Conservation (phyloP, 2,329 filamentous ascomycete species). For the Penicillium sp. region DNA sequence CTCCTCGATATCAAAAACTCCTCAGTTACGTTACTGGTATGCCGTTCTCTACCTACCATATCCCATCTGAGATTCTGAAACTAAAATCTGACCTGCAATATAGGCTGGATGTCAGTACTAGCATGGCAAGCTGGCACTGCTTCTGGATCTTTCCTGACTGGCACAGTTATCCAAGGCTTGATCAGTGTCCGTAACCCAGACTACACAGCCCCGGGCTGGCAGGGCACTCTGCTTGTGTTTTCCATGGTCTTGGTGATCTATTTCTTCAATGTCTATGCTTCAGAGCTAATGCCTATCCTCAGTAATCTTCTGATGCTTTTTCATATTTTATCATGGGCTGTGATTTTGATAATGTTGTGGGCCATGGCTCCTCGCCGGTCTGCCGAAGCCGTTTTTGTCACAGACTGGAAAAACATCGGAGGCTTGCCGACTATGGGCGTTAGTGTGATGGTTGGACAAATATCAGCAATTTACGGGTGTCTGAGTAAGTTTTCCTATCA, state of each 20-base stretch:
- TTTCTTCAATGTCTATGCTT: slow-evolving; percentile 54
- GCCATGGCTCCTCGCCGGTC: slow-evolving; percentile 34
- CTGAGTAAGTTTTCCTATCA: slow-evolving; percentile 27
- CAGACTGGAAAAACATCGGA: slow-evolving; percentile 39
- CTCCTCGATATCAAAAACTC: slow-evolving; percentile 54
- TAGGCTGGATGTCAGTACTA: slow-evolving; percentile 55
- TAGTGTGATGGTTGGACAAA: slow-evolving; percentile 41
- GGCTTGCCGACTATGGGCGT: slow-evolving; percentile 42
- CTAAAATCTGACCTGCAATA: neutral
- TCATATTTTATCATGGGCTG: slow-evolving; percentile 42
- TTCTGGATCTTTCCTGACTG: slow-evolving; percentile 44
- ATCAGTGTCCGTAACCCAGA: slow-evolving; percentile 33
- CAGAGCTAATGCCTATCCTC: slow-evolving; percentile 35
- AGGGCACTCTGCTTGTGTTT: slow-evolving; percentile 55
- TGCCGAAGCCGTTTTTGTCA: slow-evolving; percentile 34
- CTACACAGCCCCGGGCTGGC: slow-evolving; percentile 33
- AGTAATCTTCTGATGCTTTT: slow-evolving; percentile 42
- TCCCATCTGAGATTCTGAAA: neutral
- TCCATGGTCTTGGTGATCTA: slow-evolving; percentile 53
- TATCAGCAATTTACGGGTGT: slow-evolving; percentile 34
- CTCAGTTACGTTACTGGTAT: slow-evolving; percentile 58
- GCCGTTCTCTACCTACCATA: neutral
- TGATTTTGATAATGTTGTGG: slow-evolving; percentile 35
- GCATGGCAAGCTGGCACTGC: slow-evolving; percentile 57
- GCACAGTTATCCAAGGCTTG: slow-evolving; percentile 41